Evolutionary conservation across 768 basidiomycete species (phyloP), one percentile per base, ranked within the genome.

Genomic region (Mycena amicta): DNA sequence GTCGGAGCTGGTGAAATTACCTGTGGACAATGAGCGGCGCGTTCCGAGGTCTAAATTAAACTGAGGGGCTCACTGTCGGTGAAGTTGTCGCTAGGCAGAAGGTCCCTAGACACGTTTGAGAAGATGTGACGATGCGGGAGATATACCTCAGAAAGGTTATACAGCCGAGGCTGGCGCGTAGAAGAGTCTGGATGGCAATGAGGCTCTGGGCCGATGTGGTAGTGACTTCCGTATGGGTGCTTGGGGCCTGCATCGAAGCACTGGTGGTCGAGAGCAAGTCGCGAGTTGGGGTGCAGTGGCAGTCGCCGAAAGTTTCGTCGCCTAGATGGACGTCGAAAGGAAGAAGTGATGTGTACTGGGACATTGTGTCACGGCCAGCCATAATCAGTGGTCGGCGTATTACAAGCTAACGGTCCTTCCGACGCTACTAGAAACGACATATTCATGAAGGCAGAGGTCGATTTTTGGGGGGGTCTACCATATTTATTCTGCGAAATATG

Each of bases 41-140:
- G 27, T 15, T 46, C 53, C 6, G 61, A 25, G 5, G 31, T 28
- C 33, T 26, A 26, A n/a, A n/a, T n/a, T 43, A 40, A 20, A 53
- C 47, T 15, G 18, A 26, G 39, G 20, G 22, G 57, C 72, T 52
- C 59, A 87, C 90, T 85, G 69, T 85, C 81, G 12, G 80, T 79
- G 66, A 92, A 93, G 67, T 92, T 92, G 53, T 92, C 91, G 40
- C 85, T 84, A 5, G 91, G 91, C 8, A 93, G 78, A 11, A 93
- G 70, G 65, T 89, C 87, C 67, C 90, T 92, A 50, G 6, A 33
- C 52, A 50, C 13, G 53, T 2, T 12, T 62, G 30, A 61, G 55
- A 8, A 12, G 20, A 47, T 41, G 41, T 39, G 26, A 11, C 20
- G n/a, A 41, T 39, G n/a, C 12, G 3, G 27, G 53, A 16, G 39